Evolutionary conservation across 495 filamentous ascomycete genomes (phyloP).

Genomic region (Penicillium malachiteum): DNA sequence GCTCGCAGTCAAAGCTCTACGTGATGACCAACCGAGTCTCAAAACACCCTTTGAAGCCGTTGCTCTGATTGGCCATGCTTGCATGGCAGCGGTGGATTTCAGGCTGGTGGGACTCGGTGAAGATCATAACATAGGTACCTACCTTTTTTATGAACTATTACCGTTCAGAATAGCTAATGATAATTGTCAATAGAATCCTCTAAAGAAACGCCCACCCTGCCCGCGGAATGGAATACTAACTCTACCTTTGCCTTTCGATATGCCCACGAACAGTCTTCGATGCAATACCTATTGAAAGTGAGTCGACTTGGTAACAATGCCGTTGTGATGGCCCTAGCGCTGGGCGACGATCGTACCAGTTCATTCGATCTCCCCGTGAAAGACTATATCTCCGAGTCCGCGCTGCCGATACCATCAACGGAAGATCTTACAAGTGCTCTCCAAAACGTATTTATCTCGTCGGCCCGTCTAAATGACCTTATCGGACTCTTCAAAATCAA

Average conservation of each 20-base stretch:
- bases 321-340: conserved; percentile 73
- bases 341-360: conserved; percentile 77
- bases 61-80: conserved; percentile 81
- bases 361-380: conserved; percentile 71
- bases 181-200: conserved; percentile 41
- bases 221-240: conserved; percentile 73
- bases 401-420: conserved; percentile 52
- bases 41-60: conserved; percentile 80
- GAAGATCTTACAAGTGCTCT: conserved; percentile 48
- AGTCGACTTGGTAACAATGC: conserved; percentile 80
- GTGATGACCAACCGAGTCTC: conserved; percentile 47
- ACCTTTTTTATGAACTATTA: not conserved
- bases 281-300: conserved; percentile 79
- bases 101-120: conserved; percentile 79
- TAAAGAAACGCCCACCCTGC: conserved; percentile 59
- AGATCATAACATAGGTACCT: conserved; percentile 65
- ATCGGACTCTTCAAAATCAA: conserved; percentile 66
- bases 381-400: conserved; percentile 70
- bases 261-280: conserved; percentile 82
- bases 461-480: conserved; percentile 64
- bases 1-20: conserved; percentile 34
- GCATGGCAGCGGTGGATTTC: conserved; percentile 78
- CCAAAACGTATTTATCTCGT: conserved; percentile 70
- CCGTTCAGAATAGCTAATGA: not conserved
- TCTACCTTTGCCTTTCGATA: conserved; percentile 79